These are phyloP conservation scores for Vigna unguiculata DNA, from an alignment of 306 rosid genomes.

Conservation along the genomic window DNA sequence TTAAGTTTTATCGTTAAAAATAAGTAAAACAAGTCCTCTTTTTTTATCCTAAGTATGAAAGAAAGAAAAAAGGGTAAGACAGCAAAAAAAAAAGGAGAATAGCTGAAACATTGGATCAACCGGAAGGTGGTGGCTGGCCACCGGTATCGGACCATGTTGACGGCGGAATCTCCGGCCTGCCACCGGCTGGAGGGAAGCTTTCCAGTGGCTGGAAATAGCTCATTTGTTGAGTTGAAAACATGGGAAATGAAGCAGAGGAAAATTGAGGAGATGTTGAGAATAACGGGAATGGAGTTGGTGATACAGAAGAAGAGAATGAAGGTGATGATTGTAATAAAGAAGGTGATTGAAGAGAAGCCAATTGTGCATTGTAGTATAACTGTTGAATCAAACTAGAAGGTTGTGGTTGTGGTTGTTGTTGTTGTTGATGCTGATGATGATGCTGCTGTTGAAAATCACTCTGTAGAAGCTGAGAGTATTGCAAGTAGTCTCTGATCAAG, in stretches of 20 bases:
- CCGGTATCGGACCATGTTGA: constrained; percentile 74
- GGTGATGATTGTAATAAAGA: constrained; percentile 44
- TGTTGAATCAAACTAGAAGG: constrained; percentile 61
- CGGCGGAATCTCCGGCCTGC: constrained; percentile 41
- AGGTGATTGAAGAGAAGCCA: constrained; percentile 61
- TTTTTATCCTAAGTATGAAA: constrained; percentile 2
- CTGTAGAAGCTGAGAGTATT: constrained; percentile 80
- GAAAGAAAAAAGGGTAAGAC: not conserved
- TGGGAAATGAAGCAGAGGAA: constrained; percentile 72
- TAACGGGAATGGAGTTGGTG: constrained; percentile 39
- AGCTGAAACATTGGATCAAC: constrained; percentile 46
- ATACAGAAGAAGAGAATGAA: constrained; percentile 46
- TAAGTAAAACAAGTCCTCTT: not conserved
- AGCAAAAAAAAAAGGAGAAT: constrained; percentile 23
- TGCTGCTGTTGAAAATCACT: constrained; percentile 51
- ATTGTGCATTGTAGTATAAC: constrained; percentile 63
- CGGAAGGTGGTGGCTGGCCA: constrained; percentile 61
- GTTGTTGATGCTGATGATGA: constrained; percentile 1
- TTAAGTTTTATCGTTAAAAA: not conserved
- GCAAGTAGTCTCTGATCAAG: constrained; percentile 61
- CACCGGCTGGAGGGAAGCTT: constrained; percentile 42
- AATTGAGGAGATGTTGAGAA: constrained; percentile 52
- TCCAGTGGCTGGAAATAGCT: constrained; percentile 52
- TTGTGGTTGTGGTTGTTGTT: constrained; percentile 10
- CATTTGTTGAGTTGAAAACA: constrained; percentile 57